Evolutionary conservation across 1,284 basidiomycete species (phyloP), one percentile per base, ranked within the genome.

Genomic region (Ceratobasidium sp.): DNA sequence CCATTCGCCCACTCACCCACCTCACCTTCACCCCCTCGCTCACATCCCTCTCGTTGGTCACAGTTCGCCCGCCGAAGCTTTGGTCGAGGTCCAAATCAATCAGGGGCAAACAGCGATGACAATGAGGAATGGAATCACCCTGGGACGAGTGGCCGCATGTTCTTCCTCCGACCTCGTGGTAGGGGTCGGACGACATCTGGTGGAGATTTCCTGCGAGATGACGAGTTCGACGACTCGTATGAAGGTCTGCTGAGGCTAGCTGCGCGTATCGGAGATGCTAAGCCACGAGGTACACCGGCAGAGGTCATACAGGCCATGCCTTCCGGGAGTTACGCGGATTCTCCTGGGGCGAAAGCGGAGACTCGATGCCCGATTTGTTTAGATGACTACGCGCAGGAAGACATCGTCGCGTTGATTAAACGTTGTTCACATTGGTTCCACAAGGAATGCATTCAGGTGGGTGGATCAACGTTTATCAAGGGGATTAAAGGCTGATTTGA

Each of bases 351-450:
- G 9, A 48, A 53, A 27, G 51, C 66, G 14, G 76, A 78, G 50
- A 62, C 65, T 22, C 41, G 73, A n/a, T 78, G 77, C 62, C 72
- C 73, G 48, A 78, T 78, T 56, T 78, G 76, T 75, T 60, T 78
- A 41, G 77, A 78, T 41, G 72, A 76, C 29, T 78, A 77, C 24
- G 57, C 57, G 22, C 51, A 51, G 27, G 73, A 75, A 22, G 75
- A 76, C 33, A 33, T 59, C 9, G 76, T 78, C 11, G 56, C 75
- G 63, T 65, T 59, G 33, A 75, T 77, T 36, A 57, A 65, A 36
- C 63, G 64, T 27, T 78, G 77, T 63, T 48, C 64, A 14, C 77
- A 78, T 59, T 77, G 71, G 60, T 78, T 77, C 62, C 77, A 78
- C 67, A 59, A 65, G 50, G 50, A 65, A 22, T 78, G 77, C 54